Conservation (phyloP, 2,329 filamentous ascomycete species). For the Neopestalotiopsis rosae region DNA sequence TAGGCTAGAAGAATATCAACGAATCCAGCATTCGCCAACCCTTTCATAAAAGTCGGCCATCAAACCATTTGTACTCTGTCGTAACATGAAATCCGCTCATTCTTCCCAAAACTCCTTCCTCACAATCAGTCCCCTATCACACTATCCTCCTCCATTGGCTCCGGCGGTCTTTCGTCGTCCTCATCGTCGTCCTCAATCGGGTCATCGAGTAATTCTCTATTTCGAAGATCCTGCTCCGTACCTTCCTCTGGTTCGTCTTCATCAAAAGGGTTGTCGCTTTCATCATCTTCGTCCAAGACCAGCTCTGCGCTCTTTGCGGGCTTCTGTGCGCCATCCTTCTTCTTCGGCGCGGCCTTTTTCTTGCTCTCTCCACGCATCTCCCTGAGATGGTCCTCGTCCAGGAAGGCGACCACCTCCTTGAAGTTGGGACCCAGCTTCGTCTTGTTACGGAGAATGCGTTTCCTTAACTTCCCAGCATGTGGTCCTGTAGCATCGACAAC, state of each 20-base stretch:
- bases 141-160: conserved; percentile 36
- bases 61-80: conserved; percentile 1
- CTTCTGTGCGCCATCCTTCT: conserved; percentile 48
- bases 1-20: background rate
- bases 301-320: conserved; percentile 51
- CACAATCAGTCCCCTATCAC: conserved; percentile 20
- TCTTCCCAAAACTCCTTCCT: background rate
- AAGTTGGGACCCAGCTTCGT: conserved; percentile 82
- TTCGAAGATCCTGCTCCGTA: conserved; percentile 61
- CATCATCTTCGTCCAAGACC: conserved; percentile 47
- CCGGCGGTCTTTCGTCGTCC: conserved; percentile 40
- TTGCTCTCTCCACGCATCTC: conserved; percentile 44
- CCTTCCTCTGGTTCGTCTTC: conserved; percentile 62
- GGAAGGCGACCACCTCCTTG: conserved; percentile 79
- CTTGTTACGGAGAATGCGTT: conserved; percentile 79
- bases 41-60: background rate
- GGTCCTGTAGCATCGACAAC: conserved; percentile 71
- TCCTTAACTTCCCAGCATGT: conserved; percentile 67
- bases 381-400: conserved; percentile 72
- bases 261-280: conserved; percentile 45
- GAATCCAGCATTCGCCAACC: background rate
- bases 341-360: conserved; percentile 47
- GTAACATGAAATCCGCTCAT: background rate
- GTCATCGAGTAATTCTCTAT: conserved; percentile 60
- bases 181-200: conserved; percentile 48